Conservation (phyloP, 257 asterid genomes). For the Solanum pinnatisectum region DNA sequence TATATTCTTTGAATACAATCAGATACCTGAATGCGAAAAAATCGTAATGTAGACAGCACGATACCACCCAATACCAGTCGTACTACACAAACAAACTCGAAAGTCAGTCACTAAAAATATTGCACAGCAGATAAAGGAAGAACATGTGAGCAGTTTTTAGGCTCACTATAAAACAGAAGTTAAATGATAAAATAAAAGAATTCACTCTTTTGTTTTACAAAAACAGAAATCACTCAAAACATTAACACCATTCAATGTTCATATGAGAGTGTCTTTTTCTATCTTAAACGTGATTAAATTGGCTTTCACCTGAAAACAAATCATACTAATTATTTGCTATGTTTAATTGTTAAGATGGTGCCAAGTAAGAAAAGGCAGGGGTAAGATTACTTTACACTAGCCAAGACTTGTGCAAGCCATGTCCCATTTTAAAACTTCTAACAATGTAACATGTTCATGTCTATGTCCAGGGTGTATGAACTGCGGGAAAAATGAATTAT, state of each 20-base stretch:
- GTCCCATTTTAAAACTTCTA: not conserved
- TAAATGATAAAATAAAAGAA: not conserved
- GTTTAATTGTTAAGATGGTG: not conserved
- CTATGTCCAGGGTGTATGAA: not conserved
- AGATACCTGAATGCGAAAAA: slow-evolving; percentile 69
- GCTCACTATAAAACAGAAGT: not conserved
- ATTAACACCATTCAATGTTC: not conserved
- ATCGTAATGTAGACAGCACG: slow-evolving; percentile 56
- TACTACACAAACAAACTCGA: slow-evolving; percentile 38
- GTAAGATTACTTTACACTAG: not conserved
- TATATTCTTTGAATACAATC: not conserved
- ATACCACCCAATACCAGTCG: slow-evolving; percentile 76
- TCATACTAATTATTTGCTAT: not conserved
- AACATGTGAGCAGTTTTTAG: not conserved
- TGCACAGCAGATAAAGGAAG: not conserved
- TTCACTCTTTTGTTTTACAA: not conserved
- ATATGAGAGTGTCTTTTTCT: not conserved
- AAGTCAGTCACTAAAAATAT: not conserved
- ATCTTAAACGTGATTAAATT: not conserved
- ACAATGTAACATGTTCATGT: not conserved
- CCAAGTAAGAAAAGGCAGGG: not conserved
- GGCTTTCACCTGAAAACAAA: not conserved
- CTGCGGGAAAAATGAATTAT: not conserved
- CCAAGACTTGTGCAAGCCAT: not conserved
- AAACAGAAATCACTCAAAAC: not conserved